phyloP scores from a whole-genome alignment of 139 green algal genomes.

The Tetratostichococcus sp. region DNA sequence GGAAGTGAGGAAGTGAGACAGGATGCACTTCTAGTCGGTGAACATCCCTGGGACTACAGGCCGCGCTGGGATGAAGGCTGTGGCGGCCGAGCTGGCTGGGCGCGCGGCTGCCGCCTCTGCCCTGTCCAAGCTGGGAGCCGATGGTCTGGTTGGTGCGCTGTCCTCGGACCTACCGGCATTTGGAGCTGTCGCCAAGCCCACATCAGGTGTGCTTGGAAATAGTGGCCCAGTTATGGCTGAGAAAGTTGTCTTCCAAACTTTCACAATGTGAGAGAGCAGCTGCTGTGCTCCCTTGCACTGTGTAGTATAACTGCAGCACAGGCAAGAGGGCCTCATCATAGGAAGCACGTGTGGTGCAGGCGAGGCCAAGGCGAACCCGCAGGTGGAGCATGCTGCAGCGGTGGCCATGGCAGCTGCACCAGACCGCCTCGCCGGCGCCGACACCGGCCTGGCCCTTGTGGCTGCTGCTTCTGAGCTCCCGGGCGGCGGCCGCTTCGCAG shows the following conservation, averaged over 20 bases:
- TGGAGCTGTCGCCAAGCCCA: not conserved
- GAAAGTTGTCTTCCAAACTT: too few species aligned
- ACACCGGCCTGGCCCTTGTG: constrained; percentile 12
- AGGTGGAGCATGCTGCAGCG: constrained; percentile 11
- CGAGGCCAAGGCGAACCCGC: constrained; percentile 10
- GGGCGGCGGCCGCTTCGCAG: not conserved
- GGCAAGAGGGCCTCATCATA: too few species aligned
- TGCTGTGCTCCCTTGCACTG: too few species aligned
- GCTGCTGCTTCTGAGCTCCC: not conserved
- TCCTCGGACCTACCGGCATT: constrained; percentile 8
- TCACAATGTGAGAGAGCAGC: too few species aligned
- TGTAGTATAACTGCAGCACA: too few species aligned
- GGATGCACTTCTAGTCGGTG: too few species aligned
- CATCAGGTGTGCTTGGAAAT: not conserved
- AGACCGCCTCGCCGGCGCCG: not conserved
- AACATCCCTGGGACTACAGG: not conserved
- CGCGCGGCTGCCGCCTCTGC: not conserved
- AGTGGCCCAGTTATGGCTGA: too few species aligned
- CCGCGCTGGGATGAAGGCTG: not conserved
- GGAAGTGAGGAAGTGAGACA: too few species aligned
- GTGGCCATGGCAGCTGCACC: not conserved
- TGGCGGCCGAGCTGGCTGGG: constrained; percentile 5
- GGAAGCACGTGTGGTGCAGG: not conserved
- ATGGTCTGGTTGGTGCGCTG: constrained; percentile 1
- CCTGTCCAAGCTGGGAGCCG: constrained; percentile 5